Percentiles rank a stretch among this genome's conserved stretches.
Evolutionary conservation across 129 eudicot genomes (phyloP).

Genomic region (Silybum marianum): DNA sequence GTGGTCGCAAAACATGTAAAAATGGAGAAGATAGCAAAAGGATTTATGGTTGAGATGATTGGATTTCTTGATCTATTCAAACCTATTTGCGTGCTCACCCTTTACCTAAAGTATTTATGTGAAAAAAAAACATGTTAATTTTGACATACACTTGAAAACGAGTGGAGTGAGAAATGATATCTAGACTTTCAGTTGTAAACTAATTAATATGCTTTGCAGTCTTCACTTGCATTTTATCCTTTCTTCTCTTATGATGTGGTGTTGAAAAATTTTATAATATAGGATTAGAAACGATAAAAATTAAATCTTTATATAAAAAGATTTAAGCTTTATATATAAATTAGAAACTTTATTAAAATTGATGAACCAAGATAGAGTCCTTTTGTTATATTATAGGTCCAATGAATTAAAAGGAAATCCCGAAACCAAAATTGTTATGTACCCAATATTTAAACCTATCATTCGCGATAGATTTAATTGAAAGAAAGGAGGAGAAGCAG

Average conservation of each 20-base stretch:
- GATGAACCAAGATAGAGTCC: too few relatives aligned
- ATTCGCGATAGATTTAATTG: too few relatives aligned
- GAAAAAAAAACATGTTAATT: background rate
- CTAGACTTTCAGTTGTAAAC: background rate
- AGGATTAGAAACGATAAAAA: too few relatives aligned
- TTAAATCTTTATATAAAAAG: too few relatives aligned
- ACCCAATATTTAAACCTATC: too few relatives aligned
- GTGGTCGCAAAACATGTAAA: background rate
- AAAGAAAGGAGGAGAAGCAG: too few relatives aligned
- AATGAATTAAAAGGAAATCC: too few relatives aligned
- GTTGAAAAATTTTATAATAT: too few relatives aligned
- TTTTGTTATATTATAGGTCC: too few relatives aligned
- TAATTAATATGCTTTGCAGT: background rate
- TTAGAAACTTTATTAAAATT: too few relatives aligned
- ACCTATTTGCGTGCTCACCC: background rate
- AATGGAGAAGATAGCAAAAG: background rate
- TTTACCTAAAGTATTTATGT: background rate
- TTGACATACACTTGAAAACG: background rate
- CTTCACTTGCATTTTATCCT: background rate
- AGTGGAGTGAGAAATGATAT: background rate
- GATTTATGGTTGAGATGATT: background rate
- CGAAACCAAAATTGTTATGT: too few relatives aligned
- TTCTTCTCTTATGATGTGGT: background rate
- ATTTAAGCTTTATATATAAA: too few relatives aligned
- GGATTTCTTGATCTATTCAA: background rate